A percentile compares a stretch with the other conserved stretches of the same genome.
Evolutionary conservation across 352 stramenopile species (phyloP).

Genomic region (Globisporangium carolinianum): DNA sequence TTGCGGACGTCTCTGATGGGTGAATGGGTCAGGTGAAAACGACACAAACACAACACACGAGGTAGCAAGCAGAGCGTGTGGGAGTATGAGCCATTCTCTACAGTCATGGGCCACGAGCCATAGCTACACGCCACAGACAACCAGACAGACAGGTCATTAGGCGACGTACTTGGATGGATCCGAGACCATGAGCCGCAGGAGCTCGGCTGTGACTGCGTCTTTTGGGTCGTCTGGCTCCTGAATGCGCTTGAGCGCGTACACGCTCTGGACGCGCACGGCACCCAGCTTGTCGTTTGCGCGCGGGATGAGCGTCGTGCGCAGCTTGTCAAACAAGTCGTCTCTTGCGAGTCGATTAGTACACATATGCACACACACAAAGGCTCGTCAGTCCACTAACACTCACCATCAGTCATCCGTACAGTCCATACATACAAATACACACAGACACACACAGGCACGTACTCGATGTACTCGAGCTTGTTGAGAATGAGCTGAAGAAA

Average conservation of each 20-base stretch:
- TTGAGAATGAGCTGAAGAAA: slow-evolving; percentile 59
- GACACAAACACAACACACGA: slow-evolving; percentile 1
- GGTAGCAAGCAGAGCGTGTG: too few species aligned
- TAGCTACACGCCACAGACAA: too few species aligned
- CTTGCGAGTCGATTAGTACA: slow-evolving; percentile 13
- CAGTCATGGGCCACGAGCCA: too few species aligned
- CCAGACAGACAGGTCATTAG: too few species aligned
- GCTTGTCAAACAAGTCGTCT: slow-evolving; percentile 23
- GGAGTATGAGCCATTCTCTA: too few species aligned
- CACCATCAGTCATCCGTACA: too few species aligned
- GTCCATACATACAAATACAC: neutral
- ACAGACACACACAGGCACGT: slow-evolving; percentile 8
- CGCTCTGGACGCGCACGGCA: slow-evolving; percentile 48
- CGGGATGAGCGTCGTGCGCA: slow-evolving; percentile 36
- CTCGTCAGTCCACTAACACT: too few species aligned
- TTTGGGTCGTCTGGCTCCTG: slow-evolving; percentile 32
- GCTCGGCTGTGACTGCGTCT: slow-evolving; percentile 35
- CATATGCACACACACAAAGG: neutral
- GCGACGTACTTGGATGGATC: slow-evolving; percentile 63
- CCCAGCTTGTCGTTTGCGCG: slow-evolving; percentile 61
- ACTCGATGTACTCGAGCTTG: slow-evolving; percentile 46
- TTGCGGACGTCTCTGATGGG: slow-evolving; percentile 55
- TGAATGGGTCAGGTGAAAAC: neutral
- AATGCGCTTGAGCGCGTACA: slow-evolving; percentile 53
- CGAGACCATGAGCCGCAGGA: slow-evolving; percentile 55